Base-by-base conservation (phyloP, 2,329 filamentous ascomycete genomes). In the Trichoderma sp. region DNA sequence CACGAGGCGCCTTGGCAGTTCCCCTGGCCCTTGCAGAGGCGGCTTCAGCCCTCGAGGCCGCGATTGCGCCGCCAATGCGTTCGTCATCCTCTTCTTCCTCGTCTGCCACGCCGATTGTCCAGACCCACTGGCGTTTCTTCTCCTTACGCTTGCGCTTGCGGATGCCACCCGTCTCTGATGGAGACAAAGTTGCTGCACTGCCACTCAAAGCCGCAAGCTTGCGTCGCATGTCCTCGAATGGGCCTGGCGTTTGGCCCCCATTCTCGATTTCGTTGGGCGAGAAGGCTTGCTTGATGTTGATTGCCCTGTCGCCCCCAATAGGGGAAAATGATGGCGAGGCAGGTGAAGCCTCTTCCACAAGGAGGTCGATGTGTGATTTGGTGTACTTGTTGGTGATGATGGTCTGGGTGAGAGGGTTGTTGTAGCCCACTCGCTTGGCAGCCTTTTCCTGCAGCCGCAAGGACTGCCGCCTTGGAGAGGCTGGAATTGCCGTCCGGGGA, bases 61-160 rank as follows among this genome's bases (percentile, higher is more conserved):
- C 80, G 24, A 85, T 79, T 3, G 84, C 83, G 1, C 82, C 84
- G 43, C 82, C 83, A 5, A 84, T 78, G 36, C 82, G 80, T 70
- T 83, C 81, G 62, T 84, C 81, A 15, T 83, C 81, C 15, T 84
- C 81, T 7, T 81, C 82, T 3, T 82, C 83, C 8, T 85, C 83
- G 2, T 84, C 84, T 1, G 87, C 86, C 72, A 85, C 84, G 3
- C 86, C 87, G 58, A 91, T 90, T 1, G 89, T 91, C 89, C 89
- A 91, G 43, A 89, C 87, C 89, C 89, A 91, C 57, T 86, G 86
- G 14, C 89, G 83, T 79, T 87, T 90, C 84, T 89, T 90, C 74
- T 91, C 89, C 77, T 83, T 83, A 36, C 81, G 78, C 73, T 85
- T 88, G 11, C 85, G 82, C 78, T 89, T 90, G n/a, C 85, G 83